These are phyloP conservation scores for Suhomyces chickasaworum DNA, from an alignment of 1,139 yeast genomes.

Conservation along the genomic window DNA sequence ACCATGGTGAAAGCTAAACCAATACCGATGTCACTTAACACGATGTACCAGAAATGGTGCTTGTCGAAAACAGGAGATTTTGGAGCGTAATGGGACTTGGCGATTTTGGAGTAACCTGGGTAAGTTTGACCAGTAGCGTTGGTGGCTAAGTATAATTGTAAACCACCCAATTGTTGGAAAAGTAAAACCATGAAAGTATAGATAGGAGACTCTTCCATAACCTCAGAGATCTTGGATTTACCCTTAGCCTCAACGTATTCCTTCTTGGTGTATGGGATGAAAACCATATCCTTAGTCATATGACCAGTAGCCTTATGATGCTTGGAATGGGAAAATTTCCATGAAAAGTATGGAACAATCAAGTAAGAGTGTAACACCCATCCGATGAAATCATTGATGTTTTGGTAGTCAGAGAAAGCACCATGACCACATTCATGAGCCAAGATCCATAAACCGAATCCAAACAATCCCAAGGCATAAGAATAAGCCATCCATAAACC, in stretches of 20 bases:
- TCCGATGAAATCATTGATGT: slow-evolving; percentile 59
- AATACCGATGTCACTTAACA: slow-evolving; percentile 57
- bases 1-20: slow-evolving; percentile 40
- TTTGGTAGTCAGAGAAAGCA: slow-evolving; percentile 58
- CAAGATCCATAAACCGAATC: slow-evolving; percentile 62
- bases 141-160: slow-evolving; percentile 48
- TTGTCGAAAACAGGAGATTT: slow-evolving; percentile 54
- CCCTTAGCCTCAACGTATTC: slow-evolving; percentile 31
- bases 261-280: slow-evolving; percentile 56
- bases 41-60: slow-evolving; percentile 56
- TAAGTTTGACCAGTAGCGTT: slow-evolving; percentile 58
- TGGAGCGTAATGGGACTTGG: slow-evolving; percentile 55
- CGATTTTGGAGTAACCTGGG: slow-evolving; percentile 34
- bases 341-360: slow-evolving; percentile 61
- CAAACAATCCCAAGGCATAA: slow-evolving; percentile 46
- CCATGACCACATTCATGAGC: slow-evolving; percentile 72
- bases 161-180: slow-evolving; percentile 57
- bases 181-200: slow-evolving; percentile 46
- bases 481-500: slow-evolving; percentile 58
- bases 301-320: slow-evolving; percentile 70
- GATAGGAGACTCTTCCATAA: slow-evolving; percentile 58
- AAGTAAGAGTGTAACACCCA: slow-evolving; percentile 62
- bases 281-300: slow-evolving; percentile 61
- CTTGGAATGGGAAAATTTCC: slow-evolving; percentile 63
- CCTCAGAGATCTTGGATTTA: slow-evolving; percentile 40